A percentile compares a stretch with the other conserved stretches of the same genome.
Conservation (phyloP, 257 asterid genomes). For the Nicotiana paniculata region DNA sequence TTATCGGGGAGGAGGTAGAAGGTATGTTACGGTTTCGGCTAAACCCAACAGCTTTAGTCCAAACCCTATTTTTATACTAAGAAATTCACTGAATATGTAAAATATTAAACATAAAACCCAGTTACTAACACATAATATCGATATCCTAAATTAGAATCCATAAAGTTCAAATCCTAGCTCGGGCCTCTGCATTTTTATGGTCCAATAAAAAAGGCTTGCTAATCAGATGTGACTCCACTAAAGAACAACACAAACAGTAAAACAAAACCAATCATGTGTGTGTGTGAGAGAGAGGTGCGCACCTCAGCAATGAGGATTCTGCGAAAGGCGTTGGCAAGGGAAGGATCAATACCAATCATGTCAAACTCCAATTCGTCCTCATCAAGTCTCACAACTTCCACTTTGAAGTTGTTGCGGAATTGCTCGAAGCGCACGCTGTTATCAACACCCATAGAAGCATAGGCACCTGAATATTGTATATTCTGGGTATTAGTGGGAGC, state of each 20-base stretch:
- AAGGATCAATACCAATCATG: conserved; percentile 84
- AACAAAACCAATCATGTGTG: not conserved
- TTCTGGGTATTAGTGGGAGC: conserved; percentile 66
- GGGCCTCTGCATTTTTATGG: too few species aligned
- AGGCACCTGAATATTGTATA: conserved; percentile 77
- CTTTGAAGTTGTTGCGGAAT: conserved; percentile 58
- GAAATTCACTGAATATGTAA: too few species aligned
- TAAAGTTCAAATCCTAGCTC: too few species aligned
- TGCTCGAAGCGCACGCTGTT: conserved; percentile 61
- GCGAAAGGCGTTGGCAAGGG: conserved; percentile 87
- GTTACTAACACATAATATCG: too few species aligned
- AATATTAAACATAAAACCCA: too few species aligned
- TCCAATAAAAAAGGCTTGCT: not conserved
- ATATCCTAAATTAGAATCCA: too few species aligned
- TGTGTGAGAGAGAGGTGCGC: not conserved
- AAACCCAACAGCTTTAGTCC: too few species aligned
- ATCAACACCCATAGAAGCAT: conserved; percentile 78
- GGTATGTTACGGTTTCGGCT: too few species aligned
- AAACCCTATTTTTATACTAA: too few species aligned
- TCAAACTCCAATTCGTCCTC: conserved; percentile 79
- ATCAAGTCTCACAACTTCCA: conserved; percentile 44
- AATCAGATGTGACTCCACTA: too few species aligned
- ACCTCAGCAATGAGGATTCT: conserved; percentile 96
- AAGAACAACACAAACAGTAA: not conserved
- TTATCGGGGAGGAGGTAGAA: too few species aligned